Base-by-base conservation (phyloP, 139 green algal species). In the Pseudopediastrum boryanum region DNA sequence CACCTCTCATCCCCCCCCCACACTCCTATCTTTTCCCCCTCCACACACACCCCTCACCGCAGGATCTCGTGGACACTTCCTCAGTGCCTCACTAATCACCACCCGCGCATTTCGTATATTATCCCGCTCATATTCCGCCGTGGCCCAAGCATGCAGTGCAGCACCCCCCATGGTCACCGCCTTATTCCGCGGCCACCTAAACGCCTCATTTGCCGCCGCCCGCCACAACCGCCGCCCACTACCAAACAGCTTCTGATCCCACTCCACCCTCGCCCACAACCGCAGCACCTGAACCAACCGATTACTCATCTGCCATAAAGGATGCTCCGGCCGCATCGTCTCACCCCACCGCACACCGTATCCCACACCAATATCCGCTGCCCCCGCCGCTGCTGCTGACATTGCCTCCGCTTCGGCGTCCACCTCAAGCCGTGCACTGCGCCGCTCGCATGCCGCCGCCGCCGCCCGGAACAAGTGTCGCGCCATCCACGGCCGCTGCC, bases 231-330 rank as follows among this genome's bases (percentile, higher is more conserved):
- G 85, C 52, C 89, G 74, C 0, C 72, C 90, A 7, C 83, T 42
- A 29, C 77, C 77, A 44, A 87, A 77, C 44, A 91, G 69, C 4
- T 71, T 33, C 78, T 83, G 52, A 33, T 81, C 59, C 66, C 75
- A 89, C 76, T 94, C 90, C 35, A 84, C 36, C 56, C 77, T 71
- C 0, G 65, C 90, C 90, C 90, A 94, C 59, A 79, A 73, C 23
- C 68, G 71, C 33, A 90, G 73, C 58, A 81, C 78, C 84, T 88
- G 78, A 3, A 84, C 75, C 51, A 80, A 63, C 0, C 68, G 66
- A n/a, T 36, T 61, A 50, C 69, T 70, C 25, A 65, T 29, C 36
- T 48, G n/a, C n/a, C n/a, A n/a, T n/a, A n/a, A n/a, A n/a, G 58
- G 21, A 38, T 64, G 9, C 36, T 21, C 25, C 31, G 35, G 41